These are phyloP conservation scores for Neoboletus brunneissimus DNA, from an alignment of 768 basidiomycete species.

Conservation along the genomic window DNA sequence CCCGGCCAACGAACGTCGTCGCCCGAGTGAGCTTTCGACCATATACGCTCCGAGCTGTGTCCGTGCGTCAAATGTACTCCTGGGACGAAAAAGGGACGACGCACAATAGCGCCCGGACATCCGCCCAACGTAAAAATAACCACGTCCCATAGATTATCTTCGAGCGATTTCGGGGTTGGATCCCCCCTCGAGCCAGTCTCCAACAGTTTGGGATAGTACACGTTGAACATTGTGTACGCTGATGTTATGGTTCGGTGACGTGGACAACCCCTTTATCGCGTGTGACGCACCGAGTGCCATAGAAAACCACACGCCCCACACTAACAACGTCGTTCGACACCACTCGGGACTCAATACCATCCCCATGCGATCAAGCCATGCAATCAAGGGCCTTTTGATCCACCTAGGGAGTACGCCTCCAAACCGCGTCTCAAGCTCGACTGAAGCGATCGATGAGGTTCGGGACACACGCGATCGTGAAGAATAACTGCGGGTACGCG, in stretches of 20 bases:
- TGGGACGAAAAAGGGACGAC: slow-evolving; percentile 21
- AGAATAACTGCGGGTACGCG: slow-evolving; percentile 1
- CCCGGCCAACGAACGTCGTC: slow-evolving; percentile 67
- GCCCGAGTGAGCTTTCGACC: slow-evolving; percentile 66
- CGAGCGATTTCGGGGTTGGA: slow-evolving; percentile 43
- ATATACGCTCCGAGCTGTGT: slow-evolving; percentile 79
- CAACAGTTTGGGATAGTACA: slow-evolving; percentile 82
- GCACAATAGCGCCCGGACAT: slow-evolving; percentile 78
- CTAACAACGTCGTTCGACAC: slow-evolving; percentile 69
- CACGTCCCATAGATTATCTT: slow-evolving; percentile 79
- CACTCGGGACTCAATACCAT: slow-evolving; percentile 76
- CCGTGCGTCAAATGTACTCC: background rate
- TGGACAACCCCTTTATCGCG: background rate
- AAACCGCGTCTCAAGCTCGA: slow-evolving; percentile 39
- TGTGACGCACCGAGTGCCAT: slow-evolving; percentile 68
- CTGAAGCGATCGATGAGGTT: slow-evolving; percentile 39
- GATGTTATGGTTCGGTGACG: background rate
- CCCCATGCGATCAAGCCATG: slow-evolving; percentile 65
- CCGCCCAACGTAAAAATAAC: slow-evolving; percentile 82
- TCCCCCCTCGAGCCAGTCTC: slow-evolving; percentile 45
- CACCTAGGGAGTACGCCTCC: slow-evolving; percentile 49
- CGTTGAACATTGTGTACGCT: slow-evolving; percentile 93
- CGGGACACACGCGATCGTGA: slow-evolving; percentile 20
- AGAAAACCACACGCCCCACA: slow-evolving; percentile 75
- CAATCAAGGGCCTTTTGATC: slow-evolving; percentile 57